Percentiles rank a stretch among this genome's conserved stretches.
phyloP scores from a whole-genome alignment of 495 filamentous ascomycete species.

The Penicillium maclennaniae region DNA sequence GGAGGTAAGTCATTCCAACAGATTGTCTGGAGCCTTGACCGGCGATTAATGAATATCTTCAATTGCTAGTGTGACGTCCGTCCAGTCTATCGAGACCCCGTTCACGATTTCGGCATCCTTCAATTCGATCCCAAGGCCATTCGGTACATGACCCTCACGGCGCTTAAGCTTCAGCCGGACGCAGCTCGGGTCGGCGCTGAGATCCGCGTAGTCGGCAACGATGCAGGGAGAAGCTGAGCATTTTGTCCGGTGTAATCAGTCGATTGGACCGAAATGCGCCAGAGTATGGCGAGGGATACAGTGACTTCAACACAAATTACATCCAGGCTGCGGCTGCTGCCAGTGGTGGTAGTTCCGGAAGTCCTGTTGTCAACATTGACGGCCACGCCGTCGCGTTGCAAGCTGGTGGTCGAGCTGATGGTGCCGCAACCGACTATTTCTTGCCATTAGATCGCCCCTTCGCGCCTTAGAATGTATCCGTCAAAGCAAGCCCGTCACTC shows the following conservation, averaged over 20 bases:
- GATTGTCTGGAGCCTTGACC: background rate
- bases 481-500: conserved; percentile 64
- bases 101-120: conserved; percentile 97
- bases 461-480: conserved; percentile 84
- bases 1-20: conserved; percentile 49
- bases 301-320: conserved; percentile 99
- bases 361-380: conserved; percentile 94
- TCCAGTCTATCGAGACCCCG: conserved; percentile 97
- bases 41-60: background rate
- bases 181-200: conserved; percentile 84
- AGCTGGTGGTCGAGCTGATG: conserved; percentile 88
- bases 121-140: conserved; percentile 93
- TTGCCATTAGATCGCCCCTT: conserved; percentile 81
- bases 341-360: conserved; percentile 92
- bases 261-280: conserved; percentile 93
- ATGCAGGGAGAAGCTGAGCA: conserved; percentile 99
- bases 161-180: conserved; percentile 80
- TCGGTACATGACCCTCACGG: conserved; percentile 88
- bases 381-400: conserved; percentile 91
- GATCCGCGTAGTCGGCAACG: conserved; percentile 96
- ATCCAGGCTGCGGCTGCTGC: conserved; percentile 97
- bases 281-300: conserved; percentile 97
- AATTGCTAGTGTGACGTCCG: conserved; percentile 78
- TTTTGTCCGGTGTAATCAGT: conserved; percentile 95
- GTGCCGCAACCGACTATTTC: conserved; percentile 97